phyloP scores from a whole-genome alignment of 768 basidiomycete species.

The Termitomyces sp. region DNA sequence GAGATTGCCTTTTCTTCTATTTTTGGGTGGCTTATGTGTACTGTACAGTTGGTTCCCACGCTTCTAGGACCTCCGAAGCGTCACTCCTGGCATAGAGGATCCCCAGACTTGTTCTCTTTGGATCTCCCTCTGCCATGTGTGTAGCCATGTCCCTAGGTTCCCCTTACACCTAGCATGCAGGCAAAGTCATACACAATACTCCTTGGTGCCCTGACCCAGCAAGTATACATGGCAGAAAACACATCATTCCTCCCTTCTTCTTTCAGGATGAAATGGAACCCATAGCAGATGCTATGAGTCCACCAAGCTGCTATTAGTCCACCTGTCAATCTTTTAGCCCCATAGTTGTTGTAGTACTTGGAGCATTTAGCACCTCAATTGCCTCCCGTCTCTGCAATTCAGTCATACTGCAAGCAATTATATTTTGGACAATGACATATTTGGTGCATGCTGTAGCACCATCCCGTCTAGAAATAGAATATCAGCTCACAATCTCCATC shows the following conservation, averaged over 20 bases:
- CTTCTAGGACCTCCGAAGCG: too few relatives aligned
- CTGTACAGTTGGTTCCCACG: too few relatives aligned
- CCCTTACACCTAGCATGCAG: constrained; percentile 12
- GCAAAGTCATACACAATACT: constrained; percentile 17
- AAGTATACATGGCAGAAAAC: constrained; percentile 33
- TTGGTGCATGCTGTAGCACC: background rate
- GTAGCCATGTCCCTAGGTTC: too few relatives aligned
- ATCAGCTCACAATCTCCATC: too few relatives aligned
- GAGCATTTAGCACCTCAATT: background rate
- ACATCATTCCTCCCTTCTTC: constrained; percentile 36
- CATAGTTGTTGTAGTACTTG: constrained; percentile 1
- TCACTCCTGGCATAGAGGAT: too few relatives aligned
- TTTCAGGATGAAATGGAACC: constrained; percentile 31
- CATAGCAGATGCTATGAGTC: constrained; percentile 28
- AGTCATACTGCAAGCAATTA: background rate
- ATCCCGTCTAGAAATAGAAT: background rate
- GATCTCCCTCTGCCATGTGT: too few relatives aligned
- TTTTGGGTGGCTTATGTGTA: too few relatives aligned
- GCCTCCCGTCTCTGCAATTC: background rate
- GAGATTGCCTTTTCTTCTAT: too few relatives aligned
- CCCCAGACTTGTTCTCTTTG: too few relatives aligned
- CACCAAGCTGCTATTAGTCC: constrained; percentile 30
- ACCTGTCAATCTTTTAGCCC: constrained; percentile 17
- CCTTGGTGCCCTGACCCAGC: constrained; percentile 21
- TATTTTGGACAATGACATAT: background rate